Conservation (phyloP, 2,329 filamentous ascomycete genomes). For the Aurifilum marmelostoma region DNA sequence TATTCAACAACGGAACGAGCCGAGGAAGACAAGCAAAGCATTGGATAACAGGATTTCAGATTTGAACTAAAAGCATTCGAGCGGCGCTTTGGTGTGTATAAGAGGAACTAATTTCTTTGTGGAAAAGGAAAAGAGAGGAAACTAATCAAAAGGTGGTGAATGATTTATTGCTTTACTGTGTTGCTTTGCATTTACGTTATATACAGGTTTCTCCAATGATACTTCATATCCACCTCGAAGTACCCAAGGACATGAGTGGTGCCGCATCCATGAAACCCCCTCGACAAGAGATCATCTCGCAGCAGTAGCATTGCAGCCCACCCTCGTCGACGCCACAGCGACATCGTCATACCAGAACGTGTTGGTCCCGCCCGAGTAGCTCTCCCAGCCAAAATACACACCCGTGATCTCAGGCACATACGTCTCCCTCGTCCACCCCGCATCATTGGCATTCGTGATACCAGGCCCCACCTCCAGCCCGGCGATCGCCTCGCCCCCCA, state of each 20-base stretch:
- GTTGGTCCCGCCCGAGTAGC: conserved; percentile 62
- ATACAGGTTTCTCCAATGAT: neutral
- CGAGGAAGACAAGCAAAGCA: neutral
- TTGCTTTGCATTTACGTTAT: neutral
- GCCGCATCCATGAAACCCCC: neutral
- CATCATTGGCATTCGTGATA: conserved; percentile 54
- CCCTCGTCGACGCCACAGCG: conserved; percentile 48
- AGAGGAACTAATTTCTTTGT: neutral
- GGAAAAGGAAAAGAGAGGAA: neutral
- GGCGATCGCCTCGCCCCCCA: conserved; percentile 54
- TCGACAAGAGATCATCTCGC: neutral
- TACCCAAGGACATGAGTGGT: neutral
- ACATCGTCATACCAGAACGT: conserved; percentile 68
- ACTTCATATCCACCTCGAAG: neutral
- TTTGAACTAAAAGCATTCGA: conserved; percentile 4
- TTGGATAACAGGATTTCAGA: neutral
- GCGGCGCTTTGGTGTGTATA: conserved; percentile 11
- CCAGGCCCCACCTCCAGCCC: conserved; percentile 54
- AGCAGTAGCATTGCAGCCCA: conserved; percentile 46
- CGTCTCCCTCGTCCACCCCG: conserved; percentile 54
- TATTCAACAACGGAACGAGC: neutral
- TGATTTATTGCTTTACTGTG: neutral
- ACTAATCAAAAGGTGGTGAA: neutral
- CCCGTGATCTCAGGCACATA: conserved; percentile 56
- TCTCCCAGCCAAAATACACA: conserved; percentile 67